Evolutionary conservation across 2,329 filamentous ascomycete genomes (phyloP).

Genomic region (Rhynchosporium agropyri): DNA sequence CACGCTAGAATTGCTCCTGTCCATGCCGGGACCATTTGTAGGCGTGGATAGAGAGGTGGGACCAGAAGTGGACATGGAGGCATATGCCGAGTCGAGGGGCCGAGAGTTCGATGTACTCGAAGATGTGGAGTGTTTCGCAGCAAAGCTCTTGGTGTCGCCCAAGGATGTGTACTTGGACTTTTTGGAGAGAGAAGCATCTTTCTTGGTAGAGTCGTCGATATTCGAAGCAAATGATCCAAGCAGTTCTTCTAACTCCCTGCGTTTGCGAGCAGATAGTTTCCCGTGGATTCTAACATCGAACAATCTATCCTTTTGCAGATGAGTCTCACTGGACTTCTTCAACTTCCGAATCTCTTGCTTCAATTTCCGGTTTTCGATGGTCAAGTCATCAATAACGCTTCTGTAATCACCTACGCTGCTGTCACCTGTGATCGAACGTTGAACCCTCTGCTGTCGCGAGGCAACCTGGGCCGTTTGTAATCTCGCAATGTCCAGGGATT

Average conservation of each 20-base stretch:
- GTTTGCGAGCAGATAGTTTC: conserved; percentile 70
- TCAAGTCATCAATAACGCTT: conserved; percentile 85
- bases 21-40: conserved; percentile 5
- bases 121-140: conserved; percentile 23
- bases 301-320: conserved; percentile 73
- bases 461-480: background rate
- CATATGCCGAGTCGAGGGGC: conserved; percentile 59
- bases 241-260: conserved; percentile 73
- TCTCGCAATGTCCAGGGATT: conserved; percentile 9
- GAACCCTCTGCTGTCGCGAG: background rate
- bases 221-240: conserved; percentile 70
- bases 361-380: conserved; percentile 78
- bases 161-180: conserved; percentile 47
- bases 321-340: conserved; percentile 63
- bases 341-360: conserved; percentile 74
- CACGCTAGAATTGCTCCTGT: conserved; percentile 16
- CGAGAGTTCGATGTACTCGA: conserved; percentile 43
- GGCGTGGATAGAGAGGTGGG: conserved; percentile 43
- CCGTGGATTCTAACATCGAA: conserved; percentile 80
- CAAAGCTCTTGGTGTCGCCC: conserved; percentile 7
- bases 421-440: conserved; percentile 23
- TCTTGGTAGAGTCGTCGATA: conserved; percentile 53
- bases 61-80: conserved; percentile 60
- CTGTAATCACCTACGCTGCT: conserved; percentile 68
- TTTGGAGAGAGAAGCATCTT: background rate